phyloP scores from a whole-genome alignment of 1,139 yeast species.

The Martiniozyma asiatica region DNA sequence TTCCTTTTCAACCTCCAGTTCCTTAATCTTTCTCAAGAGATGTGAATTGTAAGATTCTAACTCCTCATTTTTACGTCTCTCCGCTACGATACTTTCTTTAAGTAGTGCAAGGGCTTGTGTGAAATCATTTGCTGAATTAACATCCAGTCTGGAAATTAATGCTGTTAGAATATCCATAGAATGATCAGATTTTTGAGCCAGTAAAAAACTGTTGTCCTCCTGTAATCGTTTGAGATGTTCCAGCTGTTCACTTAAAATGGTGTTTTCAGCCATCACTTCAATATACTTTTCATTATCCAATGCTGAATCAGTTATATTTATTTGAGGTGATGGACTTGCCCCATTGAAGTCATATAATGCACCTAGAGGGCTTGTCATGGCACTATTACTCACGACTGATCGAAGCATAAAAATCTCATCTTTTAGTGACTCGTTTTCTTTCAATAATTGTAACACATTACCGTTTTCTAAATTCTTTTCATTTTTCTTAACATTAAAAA shows the following conservation, averaged over 20 bases:
- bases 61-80: slow-evolving; percentile 29
- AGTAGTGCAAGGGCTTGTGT: not conserved
- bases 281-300: slow-evolving; percentile 21
- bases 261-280: slow-evolving; percentile 49
- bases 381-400: not conserved
- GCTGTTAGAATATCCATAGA: too few relatives aligned
- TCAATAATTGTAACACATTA: slow-evolving; percentile 28
- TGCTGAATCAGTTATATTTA: too few relatives aligned
- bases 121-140: too few relatives aligned
- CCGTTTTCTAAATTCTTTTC: slow-evolving; percentile 28
- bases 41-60: slow-evolving; percentile 50
- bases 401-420: slow-evolving; percentile 24
- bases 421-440: slow-evolving; percentile 34
- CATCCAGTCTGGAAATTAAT: too few relatives aligned
- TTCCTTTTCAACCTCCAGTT: slow-evolving; percentile 17
- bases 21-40: slow-evolving; percentile 35
- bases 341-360: too few relatives aligned
- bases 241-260: slow-evolving; percentile 49
- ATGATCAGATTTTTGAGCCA: too few relatives aligned
- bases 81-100: not conserved
- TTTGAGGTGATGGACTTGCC: too few relatives aligned
- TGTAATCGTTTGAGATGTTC: slow-evolving; percentile 56
- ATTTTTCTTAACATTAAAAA: slow-evolving; percentile 53
- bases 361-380: not conserved
- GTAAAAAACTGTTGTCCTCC: slow-evolving; percentile 22